A percentile compares a stretch with the other conserved stretches of the same genome.
phyloP scores from a whole-genome alignment of 257 asterid genomes.

The Nicotiana attenuata region DNA sequence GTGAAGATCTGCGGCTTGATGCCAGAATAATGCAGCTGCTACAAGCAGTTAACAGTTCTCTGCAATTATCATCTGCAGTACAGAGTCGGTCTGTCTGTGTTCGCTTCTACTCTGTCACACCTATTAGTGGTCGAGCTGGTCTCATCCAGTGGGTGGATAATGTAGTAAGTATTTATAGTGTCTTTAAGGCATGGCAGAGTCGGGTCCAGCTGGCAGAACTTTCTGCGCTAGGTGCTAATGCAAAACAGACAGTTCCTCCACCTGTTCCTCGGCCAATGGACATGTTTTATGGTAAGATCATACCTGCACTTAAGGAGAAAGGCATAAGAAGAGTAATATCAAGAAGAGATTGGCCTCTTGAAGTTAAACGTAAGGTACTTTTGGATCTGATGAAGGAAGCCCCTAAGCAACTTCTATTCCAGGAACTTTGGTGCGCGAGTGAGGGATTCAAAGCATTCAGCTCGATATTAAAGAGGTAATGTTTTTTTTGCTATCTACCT shows the following conservation, averaged over 20 bases:
- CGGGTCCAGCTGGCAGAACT: conserved; percentile 71
- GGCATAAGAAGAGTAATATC: conserved; percentile 96
- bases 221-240: conserved; percentile 52
- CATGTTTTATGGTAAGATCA: conserved; percentile 96
- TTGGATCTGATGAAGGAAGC: conserved; percentile 89
- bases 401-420: conserved; percentile 92
- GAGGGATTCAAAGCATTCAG: conserved; percentile 93
- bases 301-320: conserved; percentile 97
- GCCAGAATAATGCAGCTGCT: conserved; percentile 98
- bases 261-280: conserved; percentile 98
- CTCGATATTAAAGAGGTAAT: conserved; percentile 81
- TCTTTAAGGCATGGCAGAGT: conserved; percentile 95
- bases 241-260: conserved; percentile 54
- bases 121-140: conserved; percentile 98
- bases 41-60: conserved; percentile 87
- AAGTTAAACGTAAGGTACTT: conserved; percentile 89
- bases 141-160: conserved; percentile 98
- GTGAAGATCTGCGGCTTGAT: conserved; percentile 98
- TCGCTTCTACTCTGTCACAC: conserved; percentile 93
- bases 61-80: conserved; percentile 68
- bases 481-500: neutral
- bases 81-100: conserved; percentile 66
- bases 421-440: conserved; percentile 98
- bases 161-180: conserved; percentile 81
- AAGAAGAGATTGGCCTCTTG: conserved; percentile 99